Evolutionary conservation across 352 stramenopile species (phyloP), one percentile per base, ranked within the genome.

Genomic region (Phytopythium kandeliae): DNA sequence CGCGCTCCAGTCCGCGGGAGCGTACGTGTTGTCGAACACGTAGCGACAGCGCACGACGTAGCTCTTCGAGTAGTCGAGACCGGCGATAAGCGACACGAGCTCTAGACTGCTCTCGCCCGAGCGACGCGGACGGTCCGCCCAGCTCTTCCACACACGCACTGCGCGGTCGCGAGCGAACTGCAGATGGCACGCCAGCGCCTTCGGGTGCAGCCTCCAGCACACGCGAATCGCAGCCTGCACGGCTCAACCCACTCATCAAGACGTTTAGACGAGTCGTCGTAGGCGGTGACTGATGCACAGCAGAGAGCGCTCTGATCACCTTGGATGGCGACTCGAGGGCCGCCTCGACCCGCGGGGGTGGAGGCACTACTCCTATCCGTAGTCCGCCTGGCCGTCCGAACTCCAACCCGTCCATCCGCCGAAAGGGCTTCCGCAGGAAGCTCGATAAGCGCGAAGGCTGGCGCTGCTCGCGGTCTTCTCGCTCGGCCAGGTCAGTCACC

Each of bases 91-190:
- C 35, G 79, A 84, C 8, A 73, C 57, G 15, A 91, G 60, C 57
- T 89, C 77, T 31, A 78, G 42, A 37, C 69, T 63, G 46, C 67
- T 80, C 16, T 79, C 69, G 28, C 57, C 60, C 9, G 73, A 72
- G 41, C 62, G 66, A 41, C 63, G 64, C 21, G 72, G 63, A 22
- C 73, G 65, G 0, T 75, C 79, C 0, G 71, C 67, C 79, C 79
- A 91, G 51, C 69, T 91, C 49, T 86, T 87, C 79, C 79, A 91
- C 28, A 91, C 79, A 44, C 78, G 84, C 68, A 91, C 78, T 3
- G 79, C 72, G 38, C 79, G 79, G 51, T 91, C 79, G 4, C 79
- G 74, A 40, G 79, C 70, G 37, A 80, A 91, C 50, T 91, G 79
- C 21, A 91, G 41, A 25, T 91, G 79, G 36, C 74, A 85, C 21